Base-by-base conservation (phyloP, 257 asterid genomes). In the Catharanthus roseus region DNA sequence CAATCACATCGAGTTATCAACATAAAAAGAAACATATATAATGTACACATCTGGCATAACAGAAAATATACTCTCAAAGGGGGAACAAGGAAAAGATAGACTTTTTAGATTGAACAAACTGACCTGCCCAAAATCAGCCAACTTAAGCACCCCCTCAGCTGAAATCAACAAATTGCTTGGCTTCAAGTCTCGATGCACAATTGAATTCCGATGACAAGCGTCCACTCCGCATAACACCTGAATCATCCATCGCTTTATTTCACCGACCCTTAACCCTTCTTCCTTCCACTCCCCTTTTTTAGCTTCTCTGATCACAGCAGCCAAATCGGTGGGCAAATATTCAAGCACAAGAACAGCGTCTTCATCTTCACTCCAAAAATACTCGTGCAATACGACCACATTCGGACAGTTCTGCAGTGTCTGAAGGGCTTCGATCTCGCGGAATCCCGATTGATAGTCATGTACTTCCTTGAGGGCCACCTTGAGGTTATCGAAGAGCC, bases 111-210 rank as follows among this genome's bases (percentile, higher is more conserved):
- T 3, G 34, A 38, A 29, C 2, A 66, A 47, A 5, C 19, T 47
- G 4, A 89, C 99, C 99, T 95, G 97, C 56, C 99, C 99, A 71
- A 95, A 95, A 82, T 95, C 99, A 39, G 97, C 99, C 63, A 95
- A 75, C 67, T 95, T 95, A 69, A 95, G 96, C 16, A 91, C 68
- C 12, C 99, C 99, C 7, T 88, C 85, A 28, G 86, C 82, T 16
- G 97, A 95, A 70, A 95, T 85, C 77, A 91, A 84, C 90, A 95
- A 79, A 87, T 95, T 95, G 0, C 93, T 79, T 0, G 99, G 99
- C 82, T 95, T 91, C 83, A 95, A 76, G 79, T 95, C 99, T 77
- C 98, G 75, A 58, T 95, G 99, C 69, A 88, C 97, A 75, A 91
- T 84, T 6, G 83, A 88, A 88, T 85, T 89, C 42, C 95, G 79